Evolutionary conservation across 2,329 filamentous ascomycete genomes (phyloP), one percentile per base, ranked within the genome.

Genomic region (Beauveria rudraprayagi): DNA sequence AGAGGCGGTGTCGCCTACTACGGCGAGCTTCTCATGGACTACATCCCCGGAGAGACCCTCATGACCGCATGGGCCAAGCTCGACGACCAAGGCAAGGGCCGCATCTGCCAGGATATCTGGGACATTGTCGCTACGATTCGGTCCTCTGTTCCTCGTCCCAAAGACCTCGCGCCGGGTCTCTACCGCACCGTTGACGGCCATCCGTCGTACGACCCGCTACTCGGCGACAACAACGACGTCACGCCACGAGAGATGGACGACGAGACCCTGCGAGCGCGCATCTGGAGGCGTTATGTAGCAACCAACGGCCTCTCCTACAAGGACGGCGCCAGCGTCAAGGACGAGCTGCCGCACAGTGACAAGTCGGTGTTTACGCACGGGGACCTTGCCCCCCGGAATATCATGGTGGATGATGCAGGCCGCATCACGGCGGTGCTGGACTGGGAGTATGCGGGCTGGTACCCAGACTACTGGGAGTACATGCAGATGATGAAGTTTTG

Each of bases 311-410:
- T 64, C 47, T 63, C 59, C 26, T 64, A 64, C 37, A 47, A 30
- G 34, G 63, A 64, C 51, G 43, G 53, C 54, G 54, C 54, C 41
- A 56, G 26, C 41, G 41, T 56, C 41, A 37, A 56, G 41, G 26
- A 56, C n/a, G 54, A 56, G 54, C 54, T 56, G 41, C 54, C 54
- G 26, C 54, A 47, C 41, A 37, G 54, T 47, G 54, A 56, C 52
- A 51, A 24, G 26, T 62, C 60, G 16, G 61, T 65, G 61, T 67
- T 67, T 51, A 63, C 65, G 11, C 64, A 67, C 58, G 65, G 63
- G 37, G 64, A 67, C 52, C 62, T 67, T 28, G 26, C 37, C n/a
- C 65, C 63, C 5, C 57, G 61, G 30, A 66, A 65, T 48, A 66
- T 67, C 53, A 64, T 67, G 34, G 61, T 65, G 22, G 59, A 66